These are phyloP conservation scores for Colletotrichum endophyticum DNA, from an alignment of 2,329 filamentous ascomycete genomes.

Conservation along the genomic window DNA sequence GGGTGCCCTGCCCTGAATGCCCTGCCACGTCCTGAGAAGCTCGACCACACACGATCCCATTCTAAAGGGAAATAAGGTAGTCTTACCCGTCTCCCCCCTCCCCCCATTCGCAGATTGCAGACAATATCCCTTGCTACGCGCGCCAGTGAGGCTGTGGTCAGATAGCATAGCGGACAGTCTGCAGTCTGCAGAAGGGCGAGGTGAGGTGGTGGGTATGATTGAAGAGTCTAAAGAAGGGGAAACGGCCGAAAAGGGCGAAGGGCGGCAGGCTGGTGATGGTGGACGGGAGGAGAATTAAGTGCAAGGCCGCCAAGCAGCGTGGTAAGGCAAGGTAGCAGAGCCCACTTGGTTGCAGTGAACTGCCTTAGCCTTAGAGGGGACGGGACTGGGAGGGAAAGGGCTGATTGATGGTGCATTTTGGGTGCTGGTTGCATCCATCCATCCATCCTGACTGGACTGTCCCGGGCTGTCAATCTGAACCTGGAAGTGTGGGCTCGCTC, in stretches of 20 bases:
- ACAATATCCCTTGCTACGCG: background rate
- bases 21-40: background rate
- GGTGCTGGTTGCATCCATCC: background rate
- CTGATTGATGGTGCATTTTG: background rate
- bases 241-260: background rate
- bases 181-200: background rate
- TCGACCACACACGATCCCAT: background rate
- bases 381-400: background rate
- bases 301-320: background rate
- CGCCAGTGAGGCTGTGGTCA: constrained; percentile 9
- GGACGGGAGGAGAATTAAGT: background rate
- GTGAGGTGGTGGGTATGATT: background rate
- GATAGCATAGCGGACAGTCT: background rate
- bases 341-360: constrained; percentile 1
- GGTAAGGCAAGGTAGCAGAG: background rate
- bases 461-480: background rate
- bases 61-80: background rate
- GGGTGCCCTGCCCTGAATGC: background rate
- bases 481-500: background rate
- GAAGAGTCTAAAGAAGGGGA: background rate
- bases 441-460: background rate
- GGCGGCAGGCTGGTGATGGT: background rate
- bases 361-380: background rate
- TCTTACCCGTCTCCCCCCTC: background rate
- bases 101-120: background rate